Base-by-base conservation (phyloP, 768 basidiomycete genomes). In the Candolleomyces eurysporus region DNA sequence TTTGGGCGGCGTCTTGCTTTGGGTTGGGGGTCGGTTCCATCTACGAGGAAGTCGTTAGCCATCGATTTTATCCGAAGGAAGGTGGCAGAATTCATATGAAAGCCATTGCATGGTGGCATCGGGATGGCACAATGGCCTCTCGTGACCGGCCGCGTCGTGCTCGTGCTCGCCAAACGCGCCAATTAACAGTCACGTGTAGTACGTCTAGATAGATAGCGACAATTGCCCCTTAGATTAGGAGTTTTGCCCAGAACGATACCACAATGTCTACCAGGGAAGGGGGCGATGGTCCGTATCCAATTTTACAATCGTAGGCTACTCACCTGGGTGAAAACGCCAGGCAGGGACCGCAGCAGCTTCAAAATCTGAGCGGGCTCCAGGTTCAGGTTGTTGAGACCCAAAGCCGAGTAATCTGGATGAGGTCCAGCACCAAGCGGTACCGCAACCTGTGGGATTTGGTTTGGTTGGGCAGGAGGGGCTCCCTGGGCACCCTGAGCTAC, bases 1-100 rank as follows among this genome's bases (percentile, higher is more conserved):
- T 79, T 62, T 87, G 84, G 5, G 85, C 81, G 2, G 87, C 84
- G 55, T 88, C 86, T 67, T 87, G 85, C 63, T 85, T 84, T 61
- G 79, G 74, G 61, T 80, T 82, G 36, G 80, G 82, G 68, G 80
- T 79, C 39, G 77, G 78, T 57, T 73, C 60, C 61, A 79, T 68
- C 82, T 86, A 66, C 14, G 51, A 48, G 22, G 16, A 17, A 49
- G 26, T 26, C 42, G 39, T 57, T 3, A 61, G 50, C 30, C 52
- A 60, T 22, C 45, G 17, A 32, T 57, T 22, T 57, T 21, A 31
- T 56, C 64, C 56, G 63, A 65, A 61, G 48, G 30, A 59, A 39
- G 48, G 60, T 31, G 40, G 59, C 26, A 54, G 51, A 51, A 57
- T 43, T 48, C 22, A 19, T 48, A n/a, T 48, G 21, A n/a, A 48